Base-by-base conservation (phyloP, 805 yeast genomes). In the Candida argentea region DNA sequence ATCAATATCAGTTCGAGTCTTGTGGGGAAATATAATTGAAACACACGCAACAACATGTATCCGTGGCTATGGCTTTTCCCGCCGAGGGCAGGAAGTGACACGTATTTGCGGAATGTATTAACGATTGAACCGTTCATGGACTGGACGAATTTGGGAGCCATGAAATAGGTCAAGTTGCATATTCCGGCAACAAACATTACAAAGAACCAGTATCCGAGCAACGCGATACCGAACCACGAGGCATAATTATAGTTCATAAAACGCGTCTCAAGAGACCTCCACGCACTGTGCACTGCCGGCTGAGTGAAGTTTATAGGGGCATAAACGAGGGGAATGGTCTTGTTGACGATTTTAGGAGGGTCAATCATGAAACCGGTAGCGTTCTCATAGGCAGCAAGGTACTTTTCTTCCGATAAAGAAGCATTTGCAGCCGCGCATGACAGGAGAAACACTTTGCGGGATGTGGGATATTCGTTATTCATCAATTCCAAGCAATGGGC, bases 1-100 rank as follows among this genome's bases (percentile, higher is more conserved):
- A 73, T 52, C 25, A 66, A 44, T 6, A 72, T 34, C 0, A 65
- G 35, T 39, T 75, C 80, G 37, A 66, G 50, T 38, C 79, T 55
- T 3, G 73, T 63, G 1, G 82, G 81, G 25, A 69, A 34, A n/a
- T 59, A 32, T n/a, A 30, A 36, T 55, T 34, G 37, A 24, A 37
- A 26, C 15, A 28, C 14, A 22, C 24, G 31, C 19, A 37, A 28
- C 17, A 31, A 20, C 7, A 25, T 28, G 6, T 27, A 25, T 29
- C 33, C 39, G 24, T 40, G 39, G 11, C 40, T 37, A 30, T 55
- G 64, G 16, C 44, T 27, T 14, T 38, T 31, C 5, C 46, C 48
- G 25, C 51, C 45, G 17, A 51, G 32, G 1, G 67, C 63, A 2
- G 68, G 65, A 25, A 58, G 32, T 9, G 51, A 28, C 7, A 62